phyloP scores from a whole-genome alignment of 1,284 basidiomycete species.

The Ceratobasidium sp. region DNA sequence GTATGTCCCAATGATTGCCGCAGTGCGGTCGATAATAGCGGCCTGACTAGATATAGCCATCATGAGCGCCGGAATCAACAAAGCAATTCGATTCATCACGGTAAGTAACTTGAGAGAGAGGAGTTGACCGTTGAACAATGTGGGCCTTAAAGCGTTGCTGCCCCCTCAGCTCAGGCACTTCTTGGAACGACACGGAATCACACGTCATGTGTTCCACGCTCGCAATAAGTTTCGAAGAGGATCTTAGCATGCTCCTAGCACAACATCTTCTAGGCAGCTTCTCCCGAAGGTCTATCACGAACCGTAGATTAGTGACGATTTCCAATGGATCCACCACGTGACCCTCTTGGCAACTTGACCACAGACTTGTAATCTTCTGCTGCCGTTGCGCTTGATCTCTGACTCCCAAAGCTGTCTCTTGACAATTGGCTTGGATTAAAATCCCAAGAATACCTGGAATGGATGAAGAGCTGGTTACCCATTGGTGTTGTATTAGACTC shows the following conservation, averaged over 20 bases:
- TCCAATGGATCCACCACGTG: background rate
- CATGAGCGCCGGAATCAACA: constrained; percentile 31
- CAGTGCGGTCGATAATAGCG: background rate
- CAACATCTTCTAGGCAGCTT: no score
- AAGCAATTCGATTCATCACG: background rate
- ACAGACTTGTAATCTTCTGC: background rate
- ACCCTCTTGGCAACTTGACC: no score
- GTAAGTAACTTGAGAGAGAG: background rate
- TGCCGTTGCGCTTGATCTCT: background rate
- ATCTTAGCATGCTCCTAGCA: no score
- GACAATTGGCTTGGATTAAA: background rate
- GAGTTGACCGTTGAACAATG: background rate
- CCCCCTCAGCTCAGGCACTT: background rate
- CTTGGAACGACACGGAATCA: background rate
- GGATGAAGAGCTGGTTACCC: background rate
- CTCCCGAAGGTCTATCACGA: no score
- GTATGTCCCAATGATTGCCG: constrained; percentile 8
- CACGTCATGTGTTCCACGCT: background rate
- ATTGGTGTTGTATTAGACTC: background rate
- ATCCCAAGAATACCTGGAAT: background rate
- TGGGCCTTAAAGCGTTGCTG: background rate
- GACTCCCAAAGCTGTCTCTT: background rate
- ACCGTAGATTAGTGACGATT: no score
- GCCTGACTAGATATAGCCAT: background rate
- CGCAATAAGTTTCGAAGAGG: background rate